A percentile compares a stretch with the other conserved stretches of the same genome.
These are phyloP conservation scores for Babesia bovis DNA, from an alignment of 169 alveolate species.

Conservation along the genomic window DNA sequence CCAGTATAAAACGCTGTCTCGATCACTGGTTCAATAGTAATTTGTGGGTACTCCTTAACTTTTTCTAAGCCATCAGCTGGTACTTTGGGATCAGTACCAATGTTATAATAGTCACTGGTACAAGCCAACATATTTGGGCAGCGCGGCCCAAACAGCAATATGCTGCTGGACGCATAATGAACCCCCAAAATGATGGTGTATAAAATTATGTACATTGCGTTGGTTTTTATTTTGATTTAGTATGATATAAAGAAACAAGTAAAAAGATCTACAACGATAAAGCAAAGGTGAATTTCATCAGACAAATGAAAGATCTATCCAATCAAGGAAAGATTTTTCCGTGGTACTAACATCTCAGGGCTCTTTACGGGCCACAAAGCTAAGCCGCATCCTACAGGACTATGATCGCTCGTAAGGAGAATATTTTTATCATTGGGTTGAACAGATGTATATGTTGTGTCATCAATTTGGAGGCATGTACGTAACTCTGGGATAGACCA, in stretches of 20 bases:
- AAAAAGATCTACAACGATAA: no score
- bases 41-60: conserved; percentile 19
- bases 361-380: conserved; percentile 51
- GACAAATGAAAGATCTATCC: not conserved
- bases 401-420: conserved; percentile 75
- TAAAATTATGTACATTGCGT: not conserved
- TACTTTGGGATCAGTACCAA: conserved; percentile 18
- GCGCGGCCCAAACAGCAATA: conserved; percentile 53
- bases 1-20: conserved; percentile 28
- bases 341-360: not conserved
- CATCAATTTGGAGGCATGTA: conserved; percentile 69
- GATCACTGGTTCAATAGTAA: conserved; percentile 11
- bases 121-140: conserved; percentile 55
- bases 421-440: conserved; percentile 58
- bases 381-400: conserved; percentile 77
- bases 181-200: not conserved
- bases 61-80: conserved; percentile 22
- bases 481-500: conserved; percentile 73
- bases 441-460: conserved; percentile 64
- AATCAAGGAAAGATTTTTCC: conserved; percentile 12
- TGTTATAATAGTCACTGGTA: conserved; percentile 21
- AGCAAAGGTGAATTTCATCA: not conserved
- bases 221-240: not conserved
- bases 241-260: not conserved
- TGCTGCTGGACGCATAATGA: conserved; percentile 15